These are phyloP conservation scores for Microbotryomycetes sp. DNA, from an alignment of 1,284 basidiomycete species.

Conservation along the genomic window DNA sequence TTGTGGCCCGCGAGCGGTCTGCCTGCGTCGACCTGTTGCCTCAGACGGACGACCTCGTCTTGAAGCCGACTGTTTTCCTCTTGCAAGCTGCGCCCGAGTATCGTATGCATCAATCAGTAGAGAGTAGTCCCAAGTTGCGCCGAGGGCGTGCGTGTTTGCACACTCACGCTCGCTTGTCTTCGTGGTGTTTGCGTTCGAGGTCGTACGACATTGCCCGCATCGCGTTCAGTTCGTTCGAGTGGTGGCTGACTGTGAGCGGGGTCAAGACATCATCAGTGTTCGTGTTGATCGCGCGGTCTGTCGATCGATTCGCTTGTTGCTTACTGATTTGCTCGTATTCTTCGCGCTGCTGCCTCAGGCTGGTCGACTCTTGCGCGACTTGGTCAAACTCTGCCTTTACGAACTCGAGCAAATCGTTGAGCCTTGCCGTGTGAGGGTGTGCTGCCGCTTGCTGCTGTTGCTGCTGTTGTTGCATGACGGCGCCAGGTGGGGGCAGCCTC, in stretches of 20 bases:
- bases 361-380: slow-evolving; percentile 59
- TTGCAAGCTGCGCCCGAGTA: slow-evolving; percentile 10
- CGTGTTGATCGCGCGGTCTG: not conserved
- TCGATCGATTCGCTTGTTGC: not conserved
- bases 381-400: slow-evolving; percentile 81
- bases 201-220: slow-evolving; percentile 69
- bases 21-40: slow-evolving; percentile 53
- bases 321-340: slow-evolving; percentile 69
- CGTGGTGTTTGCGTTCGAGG: slow-evolving; percentile 63
- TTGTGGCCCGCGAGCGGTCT: slow-evolving; percentile 13
- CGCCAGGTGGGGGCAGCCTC: not conserved
- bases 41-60: slow-evolving; percentile 60
- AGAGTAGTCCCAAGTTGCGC: too few relatives aligned
- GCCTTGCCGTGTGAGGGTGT: slow-evolving; percentile 40
- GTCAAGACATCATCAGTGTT: not conserved
- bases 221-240: slow-evolving; percentile 63
- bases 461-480: not conserved
- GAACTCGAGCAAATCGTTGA: slow-evolving; percentile 73
- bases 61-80: slow-evolving; percentile 39
- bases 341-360: slow-evolving; percentile 70
- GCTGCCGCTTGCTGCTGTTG: slow-evolving; percentile 5
- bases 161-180: slow-evolving; percentile 57
- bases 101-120: not conserved
- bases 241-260: slow-evolving; percentile 51
- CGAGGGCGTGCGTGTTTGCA: too few relatives aligned